Percentiles rank a stretch among this genome's conserved stretches.
These are phyloP conservation scores for Hyaloperonospora brassicae DNA, from an alignment of 352 stramenopile species.

Conservation along the genomic window DNA sequence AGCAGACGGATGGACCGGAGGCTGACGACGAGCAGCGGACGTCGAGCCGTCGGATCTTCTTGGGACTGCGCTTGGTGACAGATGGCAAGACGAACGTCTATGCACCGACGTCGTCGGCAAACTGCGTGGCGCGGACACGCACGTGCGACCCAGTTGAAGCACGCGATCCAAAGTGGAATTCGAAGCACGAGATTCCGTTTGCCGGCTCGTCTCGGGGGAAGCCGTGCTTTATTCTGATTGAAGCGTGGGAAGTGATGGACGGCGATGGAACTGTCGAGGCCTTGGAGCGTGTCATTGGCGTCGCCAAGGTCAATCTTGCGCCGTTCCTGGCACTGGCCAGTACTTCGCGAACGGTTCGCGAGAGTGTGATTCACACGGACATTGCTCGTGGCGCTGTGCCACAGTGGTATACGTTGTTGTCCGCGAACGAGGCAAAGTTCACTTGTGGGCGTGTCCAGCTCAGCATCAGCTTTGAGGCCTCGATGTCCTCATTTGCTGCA, in stretches of 20 bases:
- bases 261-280: constrained; percentile 25
- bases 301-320: constrained; percentile 82
- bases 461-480: constrained; percentile 77
- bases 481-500: constrained; percentile 29
- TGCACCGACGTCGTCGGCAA: constrained; percentile 63
- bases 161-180: constrained; percentile 74
- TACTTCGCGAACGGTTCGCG: constrained; percentile 67
- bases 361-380: constrained; percentile 78
- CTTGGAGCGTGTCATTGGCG: constrained; percentile 64
- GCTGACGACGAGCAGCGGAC: constrained; percentile 34
- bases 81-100: constrained; percentile 87
- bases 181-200: constrained; percentile 63
- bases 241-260: constrained; percentile 69
- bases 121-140: constrained; percentile 62
- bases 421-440: constrained; percentile 75
- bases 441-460: constrained; percentile 79
- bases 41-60: constrained; percentile 37
- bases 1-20: constrained; percentile 43
- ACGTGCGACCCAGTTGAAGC: constrained; percentile 43
- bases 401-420: constrained; percentile 83
- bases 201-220: constrained; percentile 64
- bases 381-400: constrained; percentile 76
- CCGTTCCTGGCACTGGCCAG: constrained; percentile 81
- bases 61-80: constrained; percentile 64
- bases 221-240: constrained; percentile 83